phyloP scores from a whole-genome alignment of 768 basidiomycete genomes.

The Agaricus subrufescens region DNA sequence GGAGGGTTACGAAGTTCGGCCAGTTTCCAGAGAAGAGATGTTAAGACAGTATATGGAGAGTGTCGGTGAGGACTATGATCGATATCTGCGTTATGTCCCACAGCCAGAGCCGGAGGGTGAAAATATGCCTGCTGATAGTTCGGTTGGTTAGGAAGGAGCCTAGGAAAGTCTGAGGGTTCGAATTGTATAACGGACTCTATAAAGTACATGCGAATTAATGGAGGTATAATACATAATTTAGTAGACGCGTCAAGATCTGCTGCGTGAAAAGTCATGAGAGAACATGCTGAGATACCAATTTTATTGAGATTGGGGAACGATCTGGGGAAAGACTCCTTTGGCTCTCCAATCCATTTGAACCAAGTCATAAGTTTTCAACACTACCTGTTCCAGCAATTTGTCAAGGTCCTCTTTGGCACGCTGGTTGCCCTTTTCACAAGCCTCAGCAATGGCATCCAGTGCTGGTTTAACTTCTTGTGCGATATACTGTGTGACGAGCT shows the following conservation, averaged over 20 bases:
- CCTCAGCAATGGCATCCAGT: slow-evolving; percentile 19
- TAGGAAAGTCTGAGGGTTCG: not conserved
- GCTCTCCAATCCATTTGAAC: slow-evolving; percentile 11
- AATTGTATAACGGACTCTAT: not conserved
- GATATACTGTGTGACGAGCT: slow-evolving; percentile 13
- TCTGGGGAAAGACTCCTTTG: not conserved
- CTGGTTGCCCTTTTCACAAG: slow-evolving; percentile 19
- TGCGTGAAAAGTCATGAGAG: not conserved
- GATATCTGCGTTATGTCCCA: slow-evolving; percentile 68
- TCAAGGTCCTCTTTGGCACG: slow-evolving; percentile 21
- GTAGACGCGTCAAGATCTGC: not conserved
- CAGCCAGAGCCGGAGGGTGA: slow-evolving; percentile 44
- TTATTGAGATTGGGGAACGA: not conserved
- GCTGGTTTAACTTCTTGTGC: slow-evolving; percentile 19
- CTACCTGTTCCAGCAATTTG: slow-evolving; percentile 23
- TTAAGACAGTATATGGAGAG: slow-evolving; percentile 51
- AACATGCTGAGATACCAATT: not conserved
- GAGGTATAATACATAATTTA: not conserved
- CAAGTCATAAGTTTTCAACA: slow-evolving; percentile 25
- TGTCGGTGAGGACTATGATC: slow-evolving; percentile 49
- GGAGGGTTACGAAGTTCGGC: slow-evolving; percentile 75
- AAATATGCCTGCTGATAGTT: slow-evolving; percentile 27
- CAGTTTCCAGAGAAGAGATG: slow-evolving; percentile 60
- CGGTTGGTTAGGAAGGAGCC: not conserved
- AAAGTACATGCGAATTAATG: slow-evolving; percentile 2